Evolutionary conservation across 306 rosid species (phyloP), one percentile per base, ranked within the genome.

Genomic region (Castanea crenata): DNA sequence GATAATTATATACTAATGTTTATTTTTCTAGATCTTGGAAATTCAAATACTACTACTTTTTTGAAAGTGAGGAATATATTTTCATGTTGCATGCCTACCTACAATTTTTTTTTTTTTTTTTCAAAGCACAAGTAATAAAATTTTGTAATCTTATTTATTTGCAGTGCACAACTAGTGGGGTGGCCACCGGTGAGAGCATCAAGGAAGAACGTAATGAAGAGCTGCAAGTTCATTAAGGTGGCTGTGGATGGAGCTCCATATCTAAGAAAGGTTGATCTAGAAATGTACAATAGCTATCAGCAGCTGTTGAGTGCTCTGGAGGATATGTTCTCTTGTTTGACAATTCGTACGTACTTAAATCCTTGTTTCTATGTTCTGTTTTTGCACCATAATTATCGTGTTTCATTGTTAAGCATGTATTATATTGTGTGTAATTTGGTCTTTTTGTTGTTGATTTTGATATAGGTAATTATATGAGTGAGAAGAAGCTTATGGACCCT

Each of bases 201-300:
- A 5, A 82, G 96, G 76, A 91, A 77, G 83, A 89, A 86, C 38
- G 74, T 34, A 18, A 77, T 67, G 81, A 89, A 78, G 80, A 76
- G 72, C 56, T 75, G 91, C 80, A 89, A 85, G 73, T 88, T 70
- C 41, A 88, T 91, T 67, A 91, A 91, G 75, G 97, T 91, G 81
- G 97, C 89, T 0, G 88, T 85, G 1, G 97, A 89, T 62, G 93
- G 96, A 89, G 92, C 93, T 73, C 96, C 93, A 0, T 91, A 85
- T 79, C 86, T 88, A 58, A 84, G 96, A 59, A 91, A 91, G 76
- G 81, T 88, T 10, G 90, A 89, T 88, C 92, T 91, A 20, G 81
- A 91, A 83, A 71, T 54, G 74, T 83, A 86, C 73, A 59, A 78
- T 12, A 80, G 87, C 81, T 91, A 91, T 63, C 79, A 83, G 5